Evolutionary conservation across 2,329 filamentous ascomycete genomes (phyloP).

Genomic region (Capronia coronata): DNA sequence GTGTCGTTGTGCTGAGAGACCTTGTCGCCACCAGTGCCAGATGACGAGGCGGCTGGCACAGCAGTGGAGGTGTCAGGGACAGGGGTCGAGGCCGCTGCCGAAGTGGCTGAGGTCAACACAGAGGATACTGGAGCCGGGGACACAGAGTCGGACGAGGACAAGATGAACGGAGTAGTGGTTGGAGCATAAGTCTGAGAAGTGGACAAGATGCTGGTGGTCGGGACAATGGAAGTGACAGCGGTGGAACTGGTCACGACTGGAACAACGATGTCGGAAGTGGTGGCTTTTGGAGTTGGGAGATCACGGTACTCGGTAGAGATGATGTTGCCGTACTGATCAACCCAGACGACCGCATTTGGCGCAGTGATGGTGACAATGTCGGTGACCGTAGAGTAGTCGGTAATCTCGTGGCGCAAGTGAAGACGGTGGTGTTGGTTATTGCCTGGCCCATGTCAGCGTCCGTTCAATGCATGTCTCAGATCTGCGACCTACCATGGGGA

Average conservation of each 20-base stretch:
- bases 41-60: conserved; percentile 1
- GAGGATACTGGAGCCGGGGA: not conserved
- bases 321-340: conserved; percentile 52
- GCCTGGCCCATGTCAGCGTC: conserved; percentile 11
- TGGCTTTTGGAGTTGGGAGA: conserved; percentile 6
- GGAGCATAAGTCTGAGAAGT: not conserved
- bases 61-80: conserved; percentile 16
- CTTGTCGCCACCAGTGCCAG: not conserved
- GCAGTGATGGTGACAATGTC: conserved; percentile 21
- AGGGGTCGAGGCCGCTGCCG: conserved; percentile 8
- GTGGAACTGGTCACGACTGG: conserved; percentile 1
- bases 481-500: conserved; percentile 21
- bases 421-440: conserved; percentile 17
- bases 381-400: conserved; percentile 15
- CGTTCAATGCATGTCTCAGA: not conserved
- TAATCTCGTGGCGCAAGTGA: conserved; percentile 8
- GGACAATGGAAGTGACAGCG: not conserved
- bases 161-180: not conserved
- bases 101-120: not conserved
- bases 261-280: not conserved
- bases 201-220: not conserved
- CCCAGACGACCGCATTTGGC: conserved; percentile 48
- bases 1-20: not conserved
- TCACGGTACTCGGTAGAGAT: conserved; percentile 38
- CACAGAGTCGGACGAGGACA: not conserved